Base-by-base conservation (phyloP, 2,329 filamentous ascomycete genomes). In the Aspergillus ochraceus region DNA sequence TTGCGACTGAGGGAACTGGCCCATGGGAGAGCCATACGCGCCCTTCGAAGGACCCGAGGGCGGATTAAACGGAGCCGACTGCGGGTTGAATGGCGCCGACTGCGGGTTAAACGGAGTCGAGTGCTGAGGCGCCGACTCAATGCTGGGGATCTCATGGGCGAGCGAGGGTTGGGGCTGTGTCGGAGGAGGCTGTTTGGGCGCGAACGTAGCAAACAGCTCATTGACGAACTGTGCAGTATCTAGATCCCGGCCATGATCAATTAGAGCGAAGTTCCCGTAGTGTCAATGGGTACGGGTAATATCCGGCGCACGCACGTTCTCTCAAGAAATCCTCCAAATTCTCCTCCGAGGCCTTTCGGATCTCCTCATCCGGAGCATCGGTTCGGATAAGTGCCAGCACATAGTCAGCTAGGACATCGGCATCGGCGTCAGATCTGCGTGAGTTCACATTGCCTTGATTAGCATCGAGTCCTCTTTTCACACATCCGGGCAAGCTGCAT, bases 351-450 rank as follows among this genome's bases (percentile, higher is more conserved):
- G 77, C 83, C 60, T 79, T 74, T 66, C 78, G 78, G 53, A 86
- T 80, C 57, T 81, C 76, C n/a, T 80, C 79, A 59, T 84, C 81
- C 3, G 81, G 76, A 46, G 83, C 83, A 64, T 86, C 83, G 17
- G 80, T 81, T 49, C 80, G 80, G 49, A 87, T 79, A 30, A 88
- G 78, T 22, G 84, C 85, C 51, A 87, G 76, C 8, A 87, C 84
- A 67, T 87, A 88, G 65, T 88, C 85, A 30, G 84, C 84, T 20
- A 88, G 81, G 2, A 87, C 83, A 64, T 85, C 84, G 12, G 81
- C 80, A 68, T 88, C 85, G 30, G 84, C 85, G 69, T 87, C 85
- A n/a, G 83, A 85, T 63, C 84, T 86, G 52, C 32, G 50, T 45
- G 29, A 32, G 52, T 60, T 24, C 56, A 59, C 52, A 22, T 19